These are phyloP conservation scores for Jatropha multifida DNA, from an alignment of 441 rosid genomes.

Conservation along the genomic window DNA sequence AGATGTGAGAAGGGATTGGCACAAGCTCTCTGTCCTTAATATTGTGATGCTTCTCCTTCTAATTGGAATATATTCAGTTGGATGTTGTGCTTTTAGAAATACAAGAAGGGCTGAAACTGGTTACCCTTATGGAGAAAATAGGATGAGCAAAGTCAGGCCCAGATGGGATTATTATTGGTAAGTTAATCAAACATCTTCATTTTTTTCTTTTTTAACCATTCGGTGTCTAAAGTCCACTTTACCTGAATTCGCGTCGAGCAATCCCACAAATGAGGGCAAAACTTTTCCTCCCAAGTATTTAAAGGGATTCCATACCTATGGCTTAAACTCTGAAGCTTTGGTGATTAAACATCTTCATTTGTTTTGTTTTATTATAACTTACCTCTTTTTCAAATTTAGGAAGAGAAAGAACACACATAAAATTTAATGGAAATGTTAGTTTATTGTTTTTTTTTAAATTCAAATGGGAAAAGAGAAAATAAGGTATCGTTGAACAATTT, in stretches of 20 bases:
- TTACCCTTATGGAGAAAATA: constrained; percentile 65
- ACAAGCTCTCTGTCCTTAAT: constrained; percentile 67
- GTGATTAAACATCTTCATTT: not conserved
- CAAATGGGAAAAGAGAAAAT: too few relatives aligned
- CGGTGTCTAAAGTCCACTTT: too few relatives aligned
- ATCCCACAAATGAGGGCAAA: too few relatives aligned
- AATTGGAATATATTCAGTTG: constrained; percentile 65
- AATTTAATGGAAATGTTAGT: too few relatives aligned
- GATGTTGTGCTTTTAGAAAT: constrained; percentile 82
- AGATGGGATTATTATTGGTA: constrained; percentile 85
- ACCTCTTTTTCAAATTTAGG: not conserved
- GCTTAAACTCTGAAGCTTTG: too few relatives aligned
- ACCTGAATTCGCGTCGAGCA: too few relatives aligned
- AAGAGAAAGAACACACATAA: too few relatives aligned
- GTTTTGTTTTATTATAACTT: not conserved
- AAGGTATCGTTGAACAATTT: too few relatives aligned
- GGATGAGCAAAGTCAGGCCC: constrained; percentile 77
- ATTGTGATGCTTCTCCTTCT: constrained; percentile 64
- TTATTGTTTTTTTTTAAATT: too few relatives aligned
- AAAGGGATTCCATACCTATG: too few relatives aligned
- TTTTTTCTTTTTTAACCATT: too few relatives aligned
- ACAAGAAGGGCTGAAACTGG: constrained; percentile 60
- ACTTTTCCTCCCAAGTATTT: too few relatives aligned
- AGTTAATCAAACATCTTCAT: constrained; percentile 17
- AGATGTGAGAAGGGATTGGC: constrained; percentile 76